Evolutionary conservation across 164 flowering plant species (phyloP).

Genomic region (Litsea cubeba): DNA sequence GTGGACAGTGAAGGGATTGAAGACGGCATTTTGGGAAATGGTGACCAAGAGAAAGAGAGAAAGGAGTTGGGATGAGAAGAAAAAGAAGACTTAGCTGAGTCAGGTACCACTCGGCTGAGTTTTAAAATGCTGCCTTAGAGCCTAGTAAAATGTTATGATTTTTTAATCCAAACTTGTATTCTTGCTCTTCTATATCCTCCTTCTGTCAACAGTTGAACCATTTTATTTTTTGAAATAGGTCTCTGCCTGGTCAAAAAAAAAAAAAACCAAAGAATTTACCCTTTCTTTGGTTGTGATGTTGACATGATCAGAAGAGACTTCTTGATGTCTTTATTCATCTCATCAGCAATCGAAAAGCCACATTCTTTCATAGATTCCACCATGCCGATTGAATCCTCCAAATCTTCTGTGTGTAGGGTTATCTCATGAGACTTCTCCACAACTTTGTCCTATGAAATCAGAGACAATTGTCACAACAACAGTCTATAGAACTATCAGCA

Average conservation of each 20-base stretch:
- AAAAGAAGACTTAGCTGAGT: too few relatives aligned
- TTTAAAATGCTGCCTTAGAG: too few relatives aligned
- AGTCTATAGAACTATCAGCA: not conserved
- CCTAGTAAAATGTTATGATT: too few relatives aligned
- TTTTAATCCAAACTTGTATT: not conserved
- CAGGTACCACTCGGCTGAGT: too few relatives aligned
- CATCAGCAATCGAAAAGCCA: slow-evolving; percentile 58
- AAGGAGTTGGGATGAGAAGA: too few relatives aligned
- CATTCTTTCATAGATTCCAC: slow-evolving; percentile 76
- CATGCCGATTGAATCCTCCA: slow-evolving; percentile 66
- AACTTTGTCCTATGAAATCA: slow-evolving; percentile 29
- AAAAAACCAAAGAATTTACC: slow-evolving; percentile 16
- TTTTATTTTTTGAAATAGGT: too few relatives aligned
- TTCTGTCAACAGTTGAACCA: too few relatives aligned
- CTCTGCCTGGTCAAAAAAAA: not conserved
- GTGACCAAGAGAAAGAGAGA: too few relatives aligned
- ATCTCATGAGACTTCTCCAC: slow-evolving; percentile 50
- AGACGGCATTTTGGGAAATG: too few relatives aligned
- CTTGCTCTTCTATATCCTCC: not conserved
- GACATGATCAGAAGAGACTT: slow-evolving; percentile 59
- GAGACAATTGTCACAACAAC: not conserved
- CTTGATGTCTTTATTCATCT: slow-evolving; percentile 67
- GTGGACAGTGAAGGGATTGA: too few relatives aligned
- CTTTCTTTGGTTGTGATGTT: slow-evolving; percentile 49
- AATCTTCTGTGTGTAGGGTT: slow-evolving; percentile 63